Base-by-base conservation (phyloP, 768 basidiomycete species). In the Tephrocybe sp. region DNA sequence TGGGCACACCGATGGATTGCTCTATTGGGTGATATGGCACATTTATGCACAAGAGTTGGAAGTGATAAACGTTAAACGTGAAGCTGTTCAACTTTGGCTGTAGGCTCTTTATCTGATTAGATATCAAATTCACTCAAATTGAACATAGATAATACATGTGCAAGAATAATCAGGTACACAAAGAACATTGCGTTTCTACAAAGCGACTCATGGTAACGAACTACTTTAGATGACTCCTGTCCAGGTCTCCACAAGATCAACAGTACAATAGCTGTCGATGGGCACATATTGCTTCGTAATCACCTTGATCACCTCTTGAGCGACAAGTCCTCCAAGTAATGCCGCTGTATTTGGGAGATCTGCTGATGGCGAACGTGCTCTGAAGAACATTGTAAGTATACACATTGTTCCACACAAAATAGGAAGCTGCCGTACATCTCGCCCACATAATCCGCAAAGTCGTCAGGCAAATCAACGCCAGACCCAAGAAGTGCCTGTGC, bases 261-360 rank as follows among this genome's bases (percentile, higher is more conserved):
- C 73, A 20, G 92, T 77, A 59, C 88, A 90, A 57, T 86, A 87
- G 12, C 92, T 90, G 54, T 87, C 83, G 56, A 96, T 79, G 7
- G 97, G 95, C 12, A 95, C 79, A 65, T 99, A 99, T 68, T 99
- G 97, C 61, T 84, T 85, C 51, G 96, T 99, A 61, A 96, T 87
- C 71, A 98, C 78, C 78, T 99, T 98, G 77, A 98, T 98, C 5
- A 86, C 85, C 65, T 99, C 97, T 60, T 99, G 97, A 21, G 95
- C 93, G 17, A 98, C 87, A 30, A 98, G 68, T 2, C 97, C 97
- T 1, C 97, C 97, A 0, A 98, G 73, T 62, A 98, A 84, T 1
- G 95, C 95, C 0, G 96, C 92, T 1, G 86, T 94, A 58, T 94
- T 98, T 5, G 96, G 96, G 3, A 98, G 71, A 61, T 96, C 93